Percentiles rank a stretch among this genome's conserved stretches.
These are phyloP conservation scores for Aspergillus uvarum DNA, from an alignment of 2,329 filamentous ascomycete species.

Conservation along the genomic window DNA sequence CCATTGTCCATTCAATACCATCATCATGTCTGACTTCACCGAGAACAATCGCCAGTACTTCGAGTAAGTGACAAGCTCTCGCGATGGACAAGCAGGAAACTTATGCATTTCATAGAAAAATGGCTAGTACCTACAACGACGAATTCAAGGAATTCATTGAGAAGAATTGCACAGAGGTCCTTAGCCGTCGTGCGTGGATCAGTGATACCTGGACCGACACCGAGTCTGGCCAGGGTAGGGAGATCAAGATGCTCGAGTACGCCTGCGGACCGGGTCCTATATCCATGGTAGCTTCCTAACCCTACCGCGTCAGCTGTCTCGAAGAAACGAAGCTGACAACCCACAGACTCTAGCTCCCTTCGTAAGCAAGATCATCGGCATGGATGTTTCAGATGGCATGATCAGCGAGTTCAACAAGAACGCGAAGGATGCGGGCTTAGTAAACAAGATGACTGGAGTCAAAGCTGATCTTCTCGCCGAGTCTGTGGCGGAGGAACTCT, in stretches of 20 bases:
- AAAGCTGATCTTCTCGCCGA: constrained; percentile 59
- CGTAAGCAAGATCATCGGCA: constrained; percentile 62
- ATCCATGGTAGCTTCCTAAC: constrained; percentile 54
- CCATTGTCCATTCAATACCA: not conserved
- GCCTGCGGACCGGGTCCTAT: constrained; percentile 71
- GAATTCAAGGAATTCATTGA: constrained; percentile 56
- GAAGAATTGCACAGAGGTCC: constrained; percentile 57
- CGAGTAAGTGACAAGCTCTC: constrained; percentile 33
- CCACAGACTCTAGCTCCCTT: constrained; percentile 58
- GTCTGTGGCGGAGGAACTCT: constrained; percentile 55
- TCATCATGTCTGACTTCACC: constrained; percentile 34
- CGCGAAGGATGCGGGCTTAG: constrained; percentile 53
- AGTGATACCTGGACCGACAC: constrained; percentile 55
- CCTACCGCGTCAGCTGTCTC: not conserved
- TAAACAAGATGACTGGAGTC: constrained; percentile 56
- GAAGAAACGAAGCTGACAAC: constrained; percentile 5
- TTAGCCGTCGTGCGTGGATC: constrained; percentile 59
- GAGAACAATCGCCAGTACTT: constrained; percentile 43
- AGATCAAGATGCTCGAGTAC: constrained; percentile 66
- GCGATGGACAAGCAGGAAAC: not conserved
- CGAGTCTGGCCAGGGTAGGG: constrained; percentile 26
- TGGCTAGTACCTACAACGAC: constrained; percentile 57
- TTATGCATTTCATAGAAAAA: constrained; percentile 41
- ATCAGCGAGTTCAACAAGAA: constrained; percentile 64
- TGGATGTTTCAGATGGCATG: constrained; percentile 73